These are phyloP conservation scores for Pezicula neosporulosa DNA, from an alignment of 2,329 filamentous ascomycete species.

Conservation along the genomic window DNA sequence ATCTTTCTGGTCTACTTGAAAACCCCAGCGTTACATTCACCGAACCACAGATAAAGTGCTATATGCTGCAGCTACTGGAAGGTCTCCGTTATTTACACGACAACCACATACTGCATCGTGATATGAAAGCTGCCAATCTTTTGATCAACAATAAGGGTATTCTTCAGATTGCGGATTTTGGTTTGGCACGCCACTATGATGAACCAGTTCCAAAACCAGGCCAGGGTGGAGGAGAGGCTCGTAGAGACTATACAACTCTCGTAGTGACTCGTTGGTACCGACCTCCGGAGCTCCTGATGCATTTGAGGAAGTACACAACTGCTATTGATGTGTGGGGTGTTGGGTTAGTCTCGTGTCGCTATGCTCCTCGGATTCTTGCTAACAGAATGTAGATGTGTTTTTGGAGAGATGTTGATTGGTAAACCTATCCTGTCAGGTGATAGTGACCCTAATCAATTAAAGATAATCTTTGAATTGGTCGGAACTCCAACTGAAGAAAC, in stretches of 20 bases:
- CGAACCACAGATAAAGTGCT: constrained; percentile 94
- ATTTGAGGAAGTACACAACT: constrained; percentile 88
- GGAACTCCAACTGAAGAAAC: constrained; percentile 84
- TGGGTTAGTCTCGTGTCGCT: constrained; percentile 56
- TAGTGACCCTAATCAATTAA: constrained; percentile 83
- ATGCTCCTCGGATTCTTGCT: constrained; percentile 20
- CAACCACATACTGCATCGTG: constrained; percentile 84
- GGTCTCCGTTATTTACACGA: constrained; percentile 89
- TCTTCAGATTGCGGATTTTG: constrained; percentile 96
- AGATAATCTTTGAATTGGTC: constrained; percentile 90
- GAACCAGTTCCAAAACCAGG: constrained; percentile 75
- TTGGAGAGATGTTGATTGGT: constrained; percentile 94
- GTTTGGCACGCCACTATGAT: constrained; percentile 89
- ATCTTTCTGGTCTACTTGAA: constrained; percentile 93
- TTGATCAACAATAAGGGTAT: constrained; percentile 93
- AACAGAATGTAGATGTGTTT: constrained; percentile 68
- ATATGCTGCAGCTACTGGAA: constrained; percentile 88
- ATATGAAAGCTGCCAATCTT: constrained; percentile 98
- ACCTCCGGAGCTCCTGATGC: constrained; percentile 86
- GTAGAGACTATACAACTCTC: constrained; percentile 89
- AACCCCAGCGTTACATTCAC: constrained; percentile 88
- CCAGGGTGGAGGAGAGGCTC: constrained; percentile 77
- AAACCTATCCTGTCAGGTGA: constrained; percentile 91
- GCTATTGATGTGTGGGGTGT: constrained; percentile 99
- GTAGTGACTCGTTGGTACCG: constrained; percentile 98